Evolutionary conservation across 805 yeast genomes (phyloP), one percentile per base, ranked within the genome.

Genomic region (Candida adriatica): DNA sequence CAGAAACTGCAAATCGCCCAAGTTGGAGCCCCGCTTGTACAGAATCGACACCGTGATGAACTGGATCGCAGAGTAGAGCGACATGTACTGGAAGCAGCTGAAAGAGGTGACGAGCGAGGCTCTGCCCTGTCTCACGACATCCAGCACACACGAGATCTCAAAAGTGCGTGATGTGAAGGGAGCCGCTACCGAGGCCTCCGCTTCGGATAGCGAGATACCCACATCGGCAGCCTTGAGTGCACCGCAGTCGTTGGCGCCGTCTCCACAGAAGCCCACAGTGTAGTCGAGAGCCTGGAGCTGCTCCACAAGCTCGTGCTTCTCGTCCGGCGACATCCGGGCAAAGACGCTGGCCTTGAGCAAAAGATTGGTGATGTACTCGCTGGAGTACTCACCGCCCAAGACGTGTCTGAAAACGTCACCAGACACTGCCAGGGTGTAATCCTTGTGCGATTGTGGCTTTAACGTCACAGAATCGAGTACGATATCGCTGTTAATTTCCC

Each of bases 241-340:
- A 45, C 98, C 98, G 59, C 97, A 92, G 53, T 92, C 99, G 58
- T 92, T 92, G 6, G 99, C 99, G 43, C 99, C 99, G 61, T 92
- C 99, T 22, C 99, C 99, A 60, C 97, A 92, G 57, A 92, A 92
- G 3, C 96, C 95, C 29, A 86, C 94, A 0, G 95, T 85, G 53
- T 90, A 90, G 49, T 88, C 96, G 14, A 92, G 52, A 15, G 65
- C 68, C 55, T 87, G 95, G 10, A 92, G 61, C 52, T 81, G 85
- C 48, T 83, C 88, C 21, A 92, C 96, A 29, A 92, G 64, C 58
- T 92, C 98, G 55, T 92, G 96, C 51, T 92, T 92, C 56, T 92
- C 99, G 57, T 94, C 98, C 0, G 99, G 99, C 0, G 97, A 88
- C 99, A 92, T 92, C 42, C 99, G 68, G 0, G 99, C 97, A 61